A percentile compares a stretch with the other conserved stretches of the same genome.
These are phyloP conservation scores for Malus sylvestris DNA, from an alignment of 306 rosid species.

Conservation along the genomic window DNA sequence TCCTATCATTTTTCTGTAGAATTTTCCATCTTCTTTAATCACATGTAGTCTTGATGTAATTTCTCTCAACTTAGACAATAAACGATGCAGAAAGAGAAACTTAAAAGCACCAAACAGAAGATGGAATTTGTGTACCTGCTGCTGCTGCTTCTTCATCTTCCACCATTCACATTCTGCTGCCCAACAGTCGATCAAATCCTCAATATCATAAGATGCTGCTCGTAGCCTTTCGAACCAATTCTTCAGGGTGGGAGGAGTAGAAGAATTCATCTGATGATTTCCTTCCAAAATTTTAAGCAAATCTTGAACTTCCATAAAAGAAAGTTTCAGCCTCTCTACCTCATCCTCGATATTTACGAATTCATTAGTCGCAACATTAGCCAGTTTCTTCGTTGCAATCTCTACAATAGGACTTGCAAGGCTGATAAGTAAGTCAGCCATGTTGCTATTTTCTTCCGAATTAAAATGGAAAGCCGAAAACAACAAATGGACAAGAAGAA, in stretches of 20 bases:
- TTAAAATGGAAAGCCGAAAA: background rate
- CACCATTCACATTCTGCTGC: background rate
- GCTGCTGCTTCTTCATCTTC: constrained; percentile 1
- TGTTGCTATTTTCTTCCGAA: background rate
- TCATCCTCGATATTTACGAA: background rate
- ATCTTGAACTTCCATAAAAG: background rate
- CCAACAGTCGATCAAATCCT: constrained; percentile 4
- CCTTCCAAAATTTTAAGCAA: background rate
- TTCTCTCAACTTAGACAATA: background rate
- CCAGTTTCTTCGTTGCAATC: background rate
- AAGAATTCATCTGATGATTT: background rate
- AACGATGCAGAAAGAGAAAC: background rate
- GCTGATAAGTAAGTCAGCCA: background rate
- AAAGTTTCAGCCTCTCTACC: background rate
- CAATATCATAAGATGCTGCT: constrained; percentile 1
- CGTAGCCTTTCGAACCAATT: background rate
- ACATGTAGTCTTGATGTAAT: background rate
- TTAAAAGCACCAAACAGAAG: background rate
- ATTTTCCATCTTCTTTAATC: too few species aligned
- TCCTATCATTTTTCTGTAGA: too few species aligned
- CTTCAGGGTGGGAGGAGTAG: background rate
- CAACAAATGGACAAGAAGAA: background rate
- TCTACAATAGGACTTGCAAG: background rate
- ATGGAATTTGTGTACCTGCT: background rate
- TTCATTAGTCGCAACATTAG: background rate